Conservation (phyloP, 1,284 basidiomycete species). For the Ustilago shanxiensis region DNA sequence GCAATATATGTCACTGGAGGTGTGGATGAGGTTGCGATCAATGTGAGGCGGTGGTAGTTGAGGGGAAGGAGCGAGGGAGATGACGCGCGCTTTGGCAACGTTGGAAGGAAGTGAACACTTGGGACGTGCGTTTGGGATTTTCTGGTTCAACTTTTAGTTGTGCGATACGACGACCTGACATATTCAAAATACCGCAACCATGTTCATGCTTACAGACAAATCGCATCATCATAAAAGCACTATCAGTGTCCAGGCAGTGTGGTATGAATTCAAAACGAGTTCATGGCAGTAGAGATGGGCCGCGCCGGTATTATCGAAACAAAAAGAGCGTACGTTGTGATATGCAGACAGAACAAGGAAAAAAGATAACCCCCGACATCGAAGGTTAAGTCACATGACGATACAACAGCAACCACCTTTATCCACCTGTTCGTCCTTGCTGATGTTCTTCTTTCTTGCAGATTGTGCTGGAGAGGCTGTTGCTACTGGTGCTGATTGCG, state of each 20-base stretch:
- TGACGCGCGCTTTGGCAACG: too few relatives aligned
- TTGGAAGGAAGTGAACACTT: not conserved
- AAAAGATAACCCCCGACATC: not conserved
- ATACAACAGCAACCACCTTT: conserved; percentile 45
- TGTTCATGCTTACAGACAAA: too few relatives aligned
- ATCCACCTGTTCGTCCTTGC: conserved; percentile 20
- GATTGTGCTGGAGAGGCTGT: conserved; percentile 8
- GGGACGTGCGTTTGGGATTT: conserved; percentile 1
- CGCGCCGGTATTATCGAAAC: not conserved
- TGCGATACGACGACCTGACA: not conserved
- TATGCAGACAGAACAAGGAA: too few relatives aligned
- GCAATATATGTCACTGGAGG: not conserved
- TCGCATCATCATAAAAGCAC: too few relatives aligned
- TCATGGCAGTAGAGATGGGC: too few relatives aligned
- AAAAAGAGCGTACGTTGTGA: not conserved
- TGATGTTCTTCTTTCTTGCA: not conserved
- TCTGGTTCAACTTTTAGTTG: not conserved
- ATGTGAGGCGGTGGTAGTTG: too few relatives aligned
- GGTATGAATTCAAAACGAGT: too few relatives aligned
- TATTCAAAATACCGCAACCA: too few relatives aligned
- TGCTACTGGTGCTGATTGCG: conserved; percentile 4
- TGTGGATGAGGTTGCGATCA: too few relatives aligned
- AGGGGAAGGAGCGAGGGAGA: too few relatives aligned
- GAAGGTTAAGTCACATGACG: conserved; percentile 34
- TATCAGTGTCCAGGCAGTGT: too few relatives aligned